Base-by-base conservation (phyloP, 805 yeast genomes). In the Saccharomycopsis sp. region DNA sequence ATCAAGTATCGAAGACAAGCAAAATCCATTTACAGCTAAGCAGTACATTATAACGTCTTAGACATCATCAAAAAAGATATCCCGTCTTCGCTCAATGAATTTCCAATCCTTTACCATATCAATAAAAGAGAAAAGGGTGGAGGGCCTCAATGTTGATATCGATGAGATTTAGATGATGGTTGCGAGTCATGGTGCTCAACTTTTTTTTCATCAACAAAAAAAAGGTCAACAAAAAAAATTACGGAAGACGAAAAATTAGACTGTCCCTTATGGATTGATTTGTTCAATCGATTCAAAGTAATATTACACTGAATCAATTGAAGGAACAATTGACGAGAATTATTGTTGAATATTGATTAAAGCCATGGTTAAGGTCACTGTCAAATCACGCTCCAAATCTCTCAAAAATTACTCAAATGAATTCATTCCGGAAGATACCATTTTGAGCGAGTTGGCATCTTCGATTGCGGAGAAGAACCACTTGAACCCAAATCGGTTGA, bases 381-480 rank as follows among this genome's bases (percentile, higher is more conserved):
- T 86, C 47, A 76, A 78, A 57, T 79, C 91, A 1, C 81, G 91
- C 60, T 84, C 90, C 15, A 80, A 78, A 65, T 68, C 75, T 34
- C 70, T 87, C 64, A 80, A 77, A 63, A 77, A 79, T 56, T 75
- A 80, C 62, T 18, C 24, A 24, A 71, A 75, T 58, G 73, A 68
- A 47, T 67, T 65, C 24, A 44, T 68, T 24, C 67, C 65, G n/a
- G 56, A 63, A 20, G 66, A 65, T 21, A 55, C 74, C 62, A 71
- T 69, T 59, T 78, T 76, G 62, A 77, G 69, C 53, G 77, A 75
- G 46, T 71, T 85, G 52, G 66, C 76, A 50, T 67, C 67, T 18
- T 66, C 73, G 55, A 69, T 85, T 59, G 75, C 83, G 24, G 64
- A 67, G 24, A 71, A 72, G 18, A 80, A 81, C 62, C 62, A 61